phyloP scores from a whole-genome alignment of 1,139 yeast species.

The Yamadazyma aaseri region DNA sequence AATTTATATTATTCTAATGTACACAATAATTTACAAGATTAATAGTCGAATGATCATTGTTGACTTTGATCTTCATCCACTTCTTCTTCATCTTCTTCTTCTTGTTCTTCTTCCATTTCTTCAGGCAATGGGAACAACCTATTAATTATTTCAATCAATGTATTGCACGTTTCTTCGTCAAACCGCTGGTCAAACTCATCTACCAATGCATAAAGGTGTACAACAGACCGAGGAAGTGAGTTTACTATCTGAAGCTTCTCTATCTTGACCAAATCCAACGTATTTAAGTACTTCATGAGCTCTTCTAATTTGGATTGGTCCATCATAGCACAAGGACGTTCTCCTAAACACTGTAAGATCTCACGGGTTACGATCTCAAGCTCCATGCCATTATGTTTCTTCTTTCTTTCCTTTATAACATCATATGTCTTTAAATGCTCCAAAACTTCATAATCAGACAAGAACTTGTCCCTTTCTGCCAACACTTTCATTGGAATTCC shows the following conservation, averaged over 20 bases:
- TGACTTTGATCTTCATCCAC: constrained; percentile 6
- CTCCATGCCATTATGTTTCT: constrained; percentile 38
- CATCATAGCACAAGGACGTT: constrained; percentile 41
- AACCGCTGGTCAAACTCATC: constrained; percentile 92
- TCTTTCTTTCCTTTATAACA: constrained; percentile 39
- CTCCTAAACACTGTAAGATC: constrained; percentile 47
- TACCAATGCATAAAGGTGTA: constrained; percentile 71
- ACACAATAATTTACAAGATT: constrained; percentile 4
- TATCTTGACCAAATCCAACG: constrained; percentile 67
- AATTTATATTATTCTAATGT: constrained; percentile 4
- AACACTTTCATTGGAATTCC: constrained; percentile 37
- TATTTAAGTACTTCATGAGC: constrained; percentile 52
- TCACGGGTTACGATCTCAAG: constrained; percentile 73
- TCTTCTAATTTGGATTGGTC: constrained; percentile 48
- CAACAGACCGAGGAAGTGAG: constrained; percentile 75
- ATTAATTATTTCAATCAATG: constrained; percentile 50
- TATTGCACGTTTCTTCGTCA: constrained; percentile 57
- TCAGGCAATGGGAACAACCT: constrained; percentile 48
- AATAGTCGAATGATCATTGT: constrained; percentile 4
- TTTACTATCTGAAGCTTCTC: constrained; percentile 86
- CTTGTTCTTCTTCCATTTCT: constrained; percentile 34
- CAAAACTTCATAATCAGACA: constrained; percentile 72
- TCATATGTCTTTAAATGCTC: constrained; percentile 57
- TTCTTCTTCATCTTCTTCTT: constrained; percentile 21
- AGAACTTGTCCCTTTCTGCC: constrained; percentile 55